Conservation (phyloP, 2,329 filamentous ascomycete species). For the Diaporthe longicolla region DNA sequence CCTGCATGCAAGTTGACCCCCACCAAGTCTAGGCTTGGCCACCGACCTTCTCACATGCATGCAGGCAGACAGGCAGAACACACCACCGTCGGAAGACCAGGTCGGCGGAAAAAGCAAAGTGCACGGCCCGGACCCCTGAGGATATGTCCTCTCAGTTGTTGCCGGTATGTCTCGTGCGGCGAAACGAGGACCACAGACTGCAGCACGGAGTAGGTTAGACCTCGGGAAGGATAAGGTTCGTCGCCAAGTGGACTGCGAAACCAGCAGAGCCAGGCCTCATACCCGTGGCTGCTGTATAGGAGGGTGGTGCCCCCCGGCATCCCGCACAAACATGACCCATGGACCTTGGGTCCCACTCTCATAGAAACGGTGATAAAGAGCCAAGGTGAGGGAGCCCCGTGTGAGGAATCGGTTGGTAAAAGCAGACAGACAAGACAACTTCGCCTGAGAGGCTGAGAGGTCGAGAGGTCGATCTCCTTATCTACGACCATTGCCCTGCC, state of each 20-base stretch:
- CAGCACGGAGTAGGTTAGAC: constrained; percentile 7
- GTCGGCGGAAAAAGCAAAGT: constrained; percentile 8
- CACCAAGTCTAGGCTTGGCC: constrained; percentile 9
- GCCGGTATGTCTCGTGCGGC: background rate
- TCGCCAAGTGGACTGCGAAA: constrained; percentile 32
- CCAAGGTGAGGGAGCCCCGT: background rate
- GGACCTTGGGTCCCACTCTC: background rate
- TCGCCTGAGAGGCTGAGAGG: background rate
- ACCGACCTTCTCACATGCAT: constrained; percentile 7
- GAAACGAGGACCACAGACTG: background rate
- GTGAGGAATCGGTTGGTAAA: constrained; percentile 29
- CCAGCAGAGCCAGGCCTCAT: constrained; percentile 1
- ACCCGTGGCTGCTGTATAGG: background rate
- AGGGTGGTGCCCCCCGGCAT: background rate
- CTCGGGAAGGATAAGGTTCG: constrained; percentile 18
- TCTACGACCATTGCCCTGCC: constrained; percentile 27
- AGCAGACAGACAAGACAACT: background rate
- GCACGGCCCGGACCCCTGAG: background rate
- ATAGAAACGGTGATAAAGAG: constrained; percentile 25
- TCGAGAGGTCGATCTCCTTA: constrained; percentile 21
- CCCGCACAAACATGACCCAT: constrained; percentile 1
- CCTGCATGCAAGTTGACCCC: constrained; percentile 4
- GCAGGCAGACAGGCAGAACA: background rate
- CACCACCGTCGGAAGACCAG: background rate
- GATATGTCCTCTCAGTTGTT: background rate